Evolutionary conservation across 768 basidiomycete species (phyloP).

Genomic region (Mycena crocata): DNA sequence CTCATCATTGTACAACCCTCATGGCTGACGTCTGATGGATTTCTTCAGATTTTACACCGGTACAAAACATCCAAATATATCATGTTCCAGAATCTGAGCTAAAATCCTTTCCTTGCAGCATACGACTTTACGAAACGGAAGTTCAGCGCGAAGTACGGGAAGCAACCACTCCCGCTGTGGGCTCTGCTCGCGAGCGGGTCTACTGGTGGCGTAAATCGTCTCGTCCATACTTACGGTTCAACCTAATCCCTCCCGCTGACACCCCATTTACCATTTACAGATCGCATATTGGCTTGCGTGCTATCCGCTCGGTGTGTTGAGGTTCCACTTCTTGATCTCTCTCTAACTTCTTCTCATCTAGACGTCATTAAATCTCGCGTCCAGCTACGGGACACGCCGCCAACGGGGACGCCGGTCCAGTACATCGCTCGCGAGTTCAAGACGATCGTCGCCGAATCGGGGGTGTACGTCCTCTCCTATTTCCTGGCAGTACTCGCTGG

Average conservation of each 20-base stretch:
- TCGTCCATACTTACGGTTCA: neutral
- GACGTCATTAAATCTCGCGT: conserved; percentile 94
- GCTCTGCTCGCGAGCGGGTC: conserved; percentile 86
- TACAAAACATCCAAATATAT: conserved; percentile 37
- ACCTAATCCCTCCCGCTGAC: conserved; percentile 7
- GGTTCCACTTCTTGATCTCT: neutral
- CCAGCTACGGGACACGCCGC: conserved; percentile 50
- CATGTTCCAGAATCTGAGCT: neutral
- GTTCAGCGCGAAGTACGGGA: conserved; percentile 22
- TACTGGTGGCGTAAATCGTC: conserved; percentile 76
- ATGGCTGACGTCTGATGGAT: neutral
- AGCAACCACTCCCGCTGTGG: conserved; percentile 62
- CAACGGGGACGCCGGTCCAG: too few relatives aligned
- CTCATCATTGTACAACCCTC: neutral
- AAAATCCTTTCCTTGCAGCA: neutral
- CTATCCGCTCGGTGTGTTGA: conserved; percentile 74
- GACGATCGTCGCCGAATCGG: conserved; percentile 67
- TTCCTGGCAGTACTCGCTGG: neutral
- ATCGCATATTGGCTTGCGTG: too few relatives aligned
- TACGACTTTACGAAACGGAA: too few relatives aligned
- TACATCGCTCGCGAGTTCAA: too few relatives aligned
- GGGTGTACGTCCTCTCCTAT: conserved; percentile 40
- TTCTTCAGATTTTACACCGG: conserved; percentile 59
- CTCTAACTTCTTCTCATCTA: conserved; percentile 36
- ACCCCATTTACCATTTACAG: conserved; percentile 1